Conservation (phyloP, 441 rosid species). For the Jatropha podagrica region DNA sequence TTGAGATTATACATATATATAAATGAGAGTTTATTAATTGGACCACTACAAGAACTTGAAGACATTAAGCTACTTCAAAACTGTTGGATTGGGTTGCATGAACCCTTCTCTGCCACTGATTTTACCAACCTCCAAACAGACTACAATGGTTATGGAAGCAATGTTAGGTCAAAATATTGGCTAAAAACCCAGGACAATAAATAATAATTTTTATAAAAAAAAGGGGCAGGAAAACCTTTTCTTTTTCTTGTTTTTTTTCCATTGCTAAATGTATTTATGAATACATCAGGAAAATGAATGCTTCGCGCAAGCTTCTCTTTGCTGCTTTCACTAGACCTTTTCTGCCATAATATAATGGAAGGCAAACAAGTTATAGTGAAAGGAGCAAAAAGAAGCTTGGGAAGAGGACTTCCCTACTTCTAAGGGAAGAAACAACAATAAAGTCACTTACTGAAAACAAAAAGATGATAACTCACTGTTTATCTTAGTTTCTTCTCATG, state of each 20-base stretch:
- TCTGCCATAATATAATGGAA: constrained; percentile 31
- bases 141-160: too few relatives aligned
- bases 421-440: not conserved
- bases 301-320: constrained; percentile 82
- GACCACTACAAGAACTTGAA: too few relatives aligned
- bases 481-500: constrained; percentile 23
- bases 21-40: too few relatives aligned
- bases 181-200: too few relatives aligned
- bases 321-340: constrained; percentile 91
- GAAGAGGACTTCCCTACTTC: constrained; percentile 28
- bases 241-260: not conserved
- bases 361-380: constrained; percentile 68
- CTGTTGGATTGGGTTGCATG: too few relatives aligned
- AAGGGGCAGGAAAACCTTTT: too few relatives aligned
- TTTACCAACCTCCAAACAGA: too few relatives aligned
- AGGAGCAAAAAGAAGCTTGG: constrained; percentile 95
- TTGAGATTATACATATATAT: too few relatives aligned
- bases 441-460: constrained; percentile 4
- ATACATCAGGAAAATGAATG: constrained; percentile 30
- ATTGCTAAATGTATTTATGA: constrained; percentile 10
- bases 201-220: too few relatives aligned
- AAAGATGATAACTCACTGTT: constrained; percentile 24
- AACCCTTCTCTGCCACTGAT: too few relatives aligned
- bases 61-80: too few relatives aligned
- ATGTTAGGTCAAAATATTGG: too few relatives aligned